A percentile compares a stretch with the other conserved stretches of the same genome.
These are phyloP conservation scores for Filobasidium floriforme DNA, from an alignment of 768 basidiomycete genomes.

Conservation along the genomic window DNA sequence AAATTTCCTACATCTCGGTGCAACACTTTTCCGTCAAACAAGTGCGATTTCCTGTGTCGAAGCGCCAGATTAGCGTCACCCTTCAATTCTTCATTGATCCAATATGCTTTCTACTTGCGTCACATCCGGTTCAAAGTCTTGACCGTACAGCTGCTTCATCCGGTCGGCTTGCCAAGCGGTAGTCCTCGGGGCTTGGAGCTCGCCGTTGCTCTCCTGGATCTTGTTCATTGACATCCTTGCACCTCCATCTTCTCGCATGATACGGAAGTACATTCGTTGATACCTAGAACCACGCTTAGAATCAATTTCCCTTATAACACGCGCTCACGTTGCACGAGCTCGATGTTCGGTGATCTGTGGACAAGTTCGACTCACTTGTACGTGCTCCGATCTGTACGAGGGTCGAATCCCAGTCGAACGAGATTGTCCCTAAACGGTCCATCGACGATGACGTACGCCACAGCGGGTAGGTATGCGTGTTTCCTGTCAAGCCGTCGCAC, in stretches of 20 bases:
- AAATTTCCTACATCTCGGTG: constrained; percentile 84
- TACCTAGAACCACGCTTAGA: no score
- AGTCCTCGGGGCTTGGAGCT: constrained; percentile 25
- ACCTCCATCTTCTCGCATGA: constrained; percentile 11
- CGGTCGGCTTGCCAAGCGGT: not conserved
- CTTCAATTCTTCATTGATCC: not conserved
- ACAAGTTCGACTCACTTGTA: constrained; percentile 58
- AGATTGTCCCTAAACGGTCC: constrained; percentile 91
- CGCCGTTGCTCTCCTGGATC: not conserved
- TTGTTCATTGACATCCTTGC: constrained; percentile 10
- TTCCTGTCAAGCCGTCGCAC: constrained; percentile 53
- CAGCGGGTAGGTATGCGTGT: constrained; percentile 68
- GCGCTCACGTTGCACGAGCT: not conserved
- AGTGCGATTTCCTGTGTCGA: constrained; percentile 53
- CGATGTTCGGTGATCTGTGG: constrained; percentile 1
- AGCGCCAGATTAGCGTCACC: not conserved
- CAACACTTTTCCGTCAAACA: constrained; percentile 77
- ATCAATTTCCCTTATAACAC: no score
- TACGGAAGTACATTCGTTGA: constrained; percentile 75
- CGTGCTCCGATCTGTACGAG: constrained; percentile 62
- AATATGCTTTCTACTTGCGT: not conserved
- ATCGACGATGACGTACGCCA: constrained; percentile 82
- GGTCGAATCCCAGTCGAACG: constrained; percentile 81
- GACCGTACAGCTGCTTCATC: constrained; percentile 6
- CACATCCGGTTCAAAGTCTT: not conserved